Conservation (phyloP, 169 alveolate genomes). For the Cystoisospora suis region DNA sequence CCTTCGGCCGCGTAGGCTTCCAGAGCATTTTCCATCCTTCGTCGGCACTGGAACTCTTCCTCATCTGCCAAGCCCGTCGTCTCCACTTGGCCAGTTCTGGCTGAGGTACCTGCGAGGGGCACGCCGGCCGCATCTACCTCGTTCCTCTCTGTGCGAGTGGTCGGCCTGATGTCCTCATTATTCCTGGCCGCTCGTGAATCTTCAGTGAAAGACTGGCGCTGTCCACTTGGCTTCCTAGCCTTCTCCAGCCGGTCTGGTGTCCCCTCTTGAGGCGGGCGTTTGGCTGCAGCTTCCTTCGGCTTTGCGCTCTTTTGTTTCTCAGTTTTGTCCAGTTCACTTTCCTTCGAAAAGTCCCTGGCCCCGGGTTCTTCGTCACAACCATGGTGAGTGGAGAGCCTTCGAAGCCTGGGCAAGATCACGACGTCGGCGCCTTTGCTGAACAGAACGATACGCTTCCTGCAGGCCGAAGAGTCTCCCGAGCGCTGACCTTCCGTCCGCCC, state of each 20-base stretch:
- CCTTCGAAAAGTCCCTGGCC: too few relatives aligned
- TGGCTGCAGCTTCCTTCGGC: too few relatives aligned
- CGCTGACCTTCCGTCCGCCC: too few relatives aligned
- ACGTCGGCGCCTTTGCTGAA: constrained; percentile 94
- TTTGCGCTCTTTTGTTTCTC: too few relatives aligned
- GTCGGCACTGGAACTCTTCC: constrained; percentile 70
- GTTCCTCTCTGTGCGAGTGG: too few relatives aligned
- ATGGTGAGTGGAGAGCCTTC: background rate
- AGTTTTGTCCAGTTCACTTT: too few relatives aligned
- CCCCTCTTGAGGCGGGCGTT: too few relatives aligned
- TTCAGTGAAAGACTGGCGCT: too few relatives aligned
- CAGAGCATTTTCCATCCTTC: constrained; percentile 42
- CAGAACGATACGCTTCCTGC: background rate
- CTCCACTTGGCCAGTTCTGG: background rate
- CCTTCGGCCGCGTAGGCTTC: constrained; percentile 85
- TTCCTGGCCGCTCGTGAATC: background rate
- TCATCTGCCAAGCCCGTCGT: background rate
- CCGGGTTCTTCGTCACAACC: background rate
- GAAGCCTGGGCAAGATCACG: constrained; percentile 83
- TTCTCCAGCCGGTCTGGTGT: too few relatives aligned
- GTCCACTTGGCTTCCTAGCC: too few relatives aligned
- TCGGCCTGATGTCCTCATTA: background rate
- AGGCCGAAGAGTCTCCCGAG: too few relatives aligned
- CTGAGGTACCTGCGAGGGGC: background rate
- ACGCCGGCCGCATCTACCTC: too few relatives aligned